Base-by-base conservation (phyloP, 2,329 filamentous ascomycete genomes). In the Erysiphe pulchra region DNA sequence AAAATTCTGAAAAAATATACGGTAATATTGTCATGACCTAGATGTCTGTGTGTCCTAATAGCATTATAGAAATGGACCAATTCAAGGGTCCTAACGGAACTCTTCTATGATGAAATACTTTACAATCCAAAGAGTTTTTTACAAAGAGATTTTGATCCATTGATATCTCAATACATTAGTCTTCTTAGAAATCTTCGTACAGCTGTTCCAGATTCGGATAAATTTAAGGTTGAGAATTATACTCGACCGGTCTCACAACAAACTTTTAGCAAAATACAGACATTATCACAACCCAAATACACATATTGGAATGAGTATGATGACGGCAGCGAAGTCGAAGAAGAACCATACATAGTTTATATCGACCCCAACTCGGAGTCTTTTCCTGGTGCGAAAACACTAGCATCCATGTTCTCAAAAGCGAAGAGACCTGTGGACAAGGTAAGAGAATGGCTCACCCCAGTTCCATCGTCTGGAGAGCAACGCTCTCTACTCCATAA, bases 271-370 rank as follows among this genome's bases (percentile, higher is more conserved):
- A 50, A 49, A 42, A 41, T 44, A 37, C 45, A 36, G 28, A 16
- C 38, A 7, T 42, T 46, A 47, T 44, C 46, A 16, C 28, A 45
- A n/a, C 42, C 41, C 33, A 30, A 37, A 41, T 54, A 55, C 47
- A 33, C 45, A 17, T 90, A 87, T 57, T 92, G 83, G 82, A 87
- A 82, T 59, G 83, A 92, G 59, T 90, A 87, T 59, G 83, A 92
- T 52, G 64, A 86, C 56, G 80, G 80, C 9, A 84, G 82, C 57
- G 80, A 85, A 46, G 59, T 52, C 11, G 63, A 62, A 11, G 62
- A 74, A 39, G 69, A 71, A 33, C 70, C 69, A 30, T 90, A 84
- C 58, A 69, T 73, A 40, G 76, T 90, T 52, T 84, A 82, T 54
- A 65, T 87, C 48, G 70, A 86, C 55, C 80, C 81, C 0, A 69